phyloP scores from a whole-genome alignment of 768 basidiomycete genomes.

The Tephrocybe sp. region DNA sequence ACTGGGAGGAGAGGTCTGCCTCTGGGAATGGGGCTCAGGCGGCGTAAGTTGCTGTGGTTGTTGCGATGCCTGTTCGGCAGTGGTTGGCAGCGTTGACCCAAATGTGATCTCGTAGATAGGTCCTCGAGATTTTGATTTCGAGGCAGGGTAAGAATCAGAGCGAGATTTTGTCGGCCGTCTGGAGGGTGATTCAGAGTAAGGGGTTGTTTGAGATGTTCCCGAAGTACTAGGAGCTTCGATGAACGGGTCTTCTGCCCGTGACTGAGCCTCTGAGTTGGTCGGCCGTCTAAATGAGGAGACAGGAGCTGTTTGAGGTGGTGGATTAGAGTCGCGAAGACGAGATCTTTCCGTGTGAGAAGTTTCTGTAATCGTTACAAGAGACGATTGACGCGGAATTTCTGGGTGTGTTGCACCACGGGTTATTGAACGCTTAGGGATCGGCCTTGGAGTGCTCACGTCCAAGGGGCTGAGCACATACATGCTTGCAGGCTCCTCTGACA shows the following conservation, averaged over 20 bases:
- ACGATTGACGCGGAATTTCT: constrained; percentile 21
- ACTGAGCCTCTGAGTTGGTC: no score
- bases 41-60: constrained; percentile 19
- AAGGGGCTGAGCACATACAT: constrained; percentile 51
- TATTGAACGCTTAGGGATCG: constrained; percentile 20
- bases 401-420: constrained; percentile 34
- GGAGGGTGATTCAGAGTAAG: constrained; percentile 8
- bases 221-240: no score
- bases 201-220: constrained; percentile 1
- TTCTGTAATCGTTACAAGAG: constrained; percentile 41
- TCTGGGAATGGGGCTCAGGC: constrained; percentile 13
- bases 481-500: constrained; percentile 44
- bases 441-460: constrained; percentile 35
- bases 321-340: background rate
- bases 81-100: background rate
- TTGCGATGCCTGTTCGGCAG: constrained; percentile 1
- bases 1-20: constrained; percentile 10
- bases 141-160: constrained; percentile 8
- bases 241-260: no score
- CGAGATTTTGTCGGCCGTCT: background rate
- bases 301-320: constrained; percentile 1
- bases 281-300: no score
- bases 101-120: background rate
- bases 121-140: background rate
- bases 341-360: constrained; percentile 1